Evolutionary conservation across 176 grass and related monocot species (phyloP), one percentile per base, ranked within the genome.

Genomic region (Rhipidocladum racemiflorum): DNA sequence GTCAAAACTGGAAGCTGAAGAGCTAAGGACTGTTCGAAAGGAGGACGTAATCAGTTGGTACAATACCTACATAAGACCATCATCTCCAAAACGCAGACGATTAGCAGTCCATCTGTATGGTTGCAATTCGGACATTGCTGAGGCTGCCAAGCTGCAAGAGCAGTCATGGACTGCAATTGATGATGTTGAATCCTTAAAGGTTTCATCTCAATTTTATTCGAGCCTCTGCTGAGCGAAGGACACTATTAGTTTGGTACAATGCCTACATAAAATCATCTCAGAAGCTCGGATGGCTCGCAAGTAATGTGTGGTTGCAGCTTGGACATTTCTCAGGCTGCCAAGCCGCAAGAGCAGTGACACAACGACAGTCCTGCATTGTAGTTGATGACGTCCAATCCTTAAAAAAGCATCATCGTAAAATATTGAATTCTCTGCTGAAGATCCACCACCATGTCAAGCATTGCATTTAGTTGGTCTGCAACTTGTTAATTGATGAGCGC

Each of bases 1-100:
- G 85, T 59, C 84, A 30, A 93, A 91, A 84, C 73, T 99, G 56
- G 96, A 99, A 89, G 88, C 92, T 48, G 92, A 99, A 84, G 96
- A 99, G 68, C 84, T 99, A 39, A 93, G 74, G 81, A 91, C 87
- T 69, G 71, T 99, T 64, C 50, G 79, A 43, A 99, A 99, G 91
- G 88, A 85, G 56, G 92, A 99, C 73, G 83, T 99, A 38, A 91
- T 95, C 11, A 65, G 73, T 34, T 91, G 92, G 86, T 98, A 73
- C 82, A 93, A 98, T 56, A 90, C 79, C 65, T 98, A 98, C 76
- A 87, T 98, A 72, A 91, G 51, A 69, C 63, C 76, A 23, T 51
- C 83, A 45, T 91, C 96, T 38, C 78, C 89, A 17, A 95, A 90
- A 53, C 80, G 85, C 46, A 91, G 92, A 76, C 84, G 86, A 62